A percentile compares a stretch with the other conserved stretches of the same genome.
phyloP scores from a whole-genome alignment of 2,329 filamentous ascomycete species.

The Botrytis aclada region DNA sequence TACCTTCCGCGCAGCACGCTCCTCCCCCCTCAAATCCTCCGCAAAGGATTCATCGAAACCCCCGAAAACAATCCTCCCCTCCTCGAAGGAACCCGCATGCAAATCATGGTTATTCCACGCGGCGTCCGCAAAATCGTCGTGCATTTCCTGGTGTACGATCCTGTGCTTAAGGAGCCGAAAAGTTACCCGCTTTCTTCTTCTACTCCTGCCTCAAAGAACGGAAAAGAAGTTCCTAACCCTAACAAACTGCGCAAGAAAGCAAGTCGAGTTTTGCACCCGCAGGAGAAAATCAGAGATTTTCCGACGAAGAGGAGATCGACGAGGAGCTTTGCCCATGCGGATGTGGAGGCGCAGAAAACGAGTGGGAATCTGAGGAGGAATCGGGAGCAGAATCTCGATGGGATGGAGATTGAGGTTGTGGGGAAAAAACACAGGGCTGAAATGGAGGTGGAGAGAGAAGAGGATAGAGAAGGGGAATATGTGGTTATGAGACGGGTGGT shows the following conservation, averaged over 20 bases:
- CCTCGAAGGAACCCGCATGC: slow-evolving; percentile 24
- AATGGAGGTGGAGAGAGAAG: not conserved
- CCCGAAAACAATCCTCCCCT: slow-evolving; percentile 22
- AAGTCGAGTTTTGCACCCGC: not conserved
- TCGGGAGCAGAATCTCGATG: not conserved
- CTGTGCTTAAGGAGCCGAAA: not conserved
- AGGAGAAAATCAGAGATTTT: not conserved
- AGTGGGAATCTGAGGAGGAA: not conserved
- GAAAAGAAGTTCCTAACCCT: no score
- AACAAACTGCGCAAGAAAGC: not conserved
- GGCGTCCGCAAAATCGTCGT: slow-evolving; percentile 16
- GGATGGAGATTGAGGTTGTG: not conserved
- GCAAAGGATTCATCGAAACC: slow-evolving; percentile 18
- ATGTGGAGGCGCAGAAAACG: no score
- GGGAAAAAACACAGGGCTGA: rapidly evolving
- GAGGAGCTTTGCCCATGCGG: not conserved
- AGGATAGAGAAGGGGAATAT: not conserved
- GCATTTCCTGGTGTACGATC: slow-evolving; percentile 19
- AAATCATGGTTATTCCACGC: slow-evolving; percentile 22
- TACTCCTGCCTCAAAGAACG: rapidly evolving
- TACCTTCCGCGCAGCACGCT: slow-evolving; percentile 18
- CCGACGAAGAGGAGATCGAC: not conserved
- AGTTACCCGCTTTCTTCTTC: not conserved
- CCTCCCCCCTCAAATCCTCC: not conserved
- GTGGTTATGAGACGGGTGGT: slow-evolving; percentile 17